phyloP scores from a whole-genome alignment of 2,329 filamentous ascomycete genomes.

The Paecilomyces fulvus region DNA sequence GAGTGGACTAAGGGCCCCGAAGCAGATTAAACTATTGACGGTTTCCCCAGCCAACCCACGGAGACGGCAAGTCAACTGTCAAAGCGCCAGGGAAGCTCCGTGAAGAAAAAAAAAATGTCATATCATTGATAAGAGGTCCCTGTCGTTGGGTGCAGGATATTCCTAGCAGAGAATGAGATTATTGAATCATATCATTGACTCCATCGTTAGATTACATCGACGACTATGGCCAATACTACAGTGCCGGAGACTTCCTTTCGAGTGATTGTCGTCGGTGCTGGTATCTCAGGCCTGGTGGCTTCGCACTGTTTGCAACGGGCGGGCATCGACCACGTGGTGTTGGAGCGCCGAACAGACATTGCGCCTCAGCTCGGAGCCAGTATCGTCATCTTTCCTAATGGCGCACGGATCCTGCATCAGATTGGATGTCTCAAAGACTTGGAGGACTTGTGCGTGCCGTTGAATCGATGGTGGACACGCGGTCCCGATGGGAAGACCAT shows the following conservation, averaged over 20 bases:
- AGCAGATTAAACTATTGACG: background rate
- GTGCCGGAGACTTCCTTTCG: slow-evolving; percentile 4
- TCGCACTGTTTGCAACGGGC: slow-evolving; percentile 37
- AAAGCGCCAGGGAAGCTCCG: background rate
- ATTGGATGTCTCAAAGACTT: slow-evolving; percentile 31
- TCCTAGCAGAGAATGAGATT: background rate
- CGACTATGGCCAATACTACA: background rate
- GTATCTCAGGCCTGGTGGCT: slow-evolving; percentile 39
- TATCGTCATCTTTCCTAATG: slow-evolving; percentile 38
- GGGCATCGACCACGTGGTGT: slow-evolving; percentile 40
- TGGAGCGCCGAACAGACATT: slow-evolving; percentile 32
- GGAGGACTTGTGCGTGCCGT: slow-evolving; percentile 16
- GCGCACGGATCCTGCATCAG: slow-evolving; percentile 42
- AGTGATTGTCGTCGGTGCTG: slow-evolving; percentile 42
- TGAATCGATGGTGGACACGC: background rate
- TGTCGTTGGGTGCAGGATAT: background rate
- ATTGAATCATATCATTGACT: background rate
- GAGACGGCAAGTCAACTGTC: background rate
- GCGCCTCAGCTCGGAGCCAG: slow-evolving; percentile 37
- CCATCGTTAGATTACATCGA: background rate
- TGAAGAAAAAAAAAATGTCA: background rate
- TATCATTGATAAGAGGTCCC: background rate
- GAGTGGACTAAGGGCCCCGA: background rate
- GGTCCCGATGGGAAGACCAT: background rate
- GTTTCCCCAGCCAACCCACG: background rate